These are phyloP conservation scores for Phoenix dactylifera DNA, from an alignment of 176 grass and related monocot species.

Conservation along the genomic window DNA sequence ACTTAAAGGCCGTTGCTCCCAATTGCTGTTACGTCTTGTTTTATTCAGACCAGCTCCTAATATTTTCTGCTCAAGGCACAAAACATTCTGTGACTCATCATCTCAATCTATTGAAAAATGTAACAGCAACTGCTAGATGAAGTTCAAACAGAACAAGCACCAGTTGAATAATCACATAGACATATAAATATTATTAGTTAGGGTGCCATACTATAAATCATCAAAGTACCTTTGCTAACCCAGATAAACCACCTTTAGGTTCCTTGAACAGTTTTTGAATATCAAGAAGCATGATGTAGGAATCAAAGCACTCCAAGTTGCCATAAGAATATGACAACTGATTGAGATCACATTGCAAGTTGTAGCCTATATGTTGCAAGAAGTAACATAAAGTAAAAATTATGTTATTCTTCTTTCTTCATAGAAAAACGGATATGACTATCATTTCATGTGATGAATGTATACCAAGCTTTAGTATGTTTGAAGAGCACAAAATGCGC, in stretches of 20 bases:
- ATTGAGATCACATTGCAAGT: conserved; percentile 83
- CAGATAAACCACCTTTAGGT: conserved; percentile 73
- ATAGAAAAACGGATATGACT: conserved; percentile 1
- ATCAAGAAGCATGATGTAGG: conserved; percentile 93
- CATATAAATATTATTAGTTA: no score
- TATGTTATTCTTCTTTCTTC: conserved; percentile 5
- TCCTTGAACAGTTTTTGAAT: conserved; percentile 92
- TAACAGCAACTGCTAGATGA: no score
- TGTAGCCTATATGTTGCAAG: conserved; percentile 47
- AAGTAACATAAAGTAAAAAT: conserved; percentile 2
- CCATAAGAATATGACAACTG: conserved; percentile 80
- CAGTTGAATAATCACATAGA: no score
- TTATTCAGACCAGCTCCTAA: conserved; percentile 91
- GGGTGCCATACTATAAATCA: background rate
- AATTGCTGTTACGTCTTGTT: conserved; percentile 72
- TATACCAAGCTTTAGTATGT: conserved; percentile 89
- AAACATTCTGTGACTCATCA: background rate
- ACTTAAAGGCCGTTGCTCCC: conserved; percentile 79
- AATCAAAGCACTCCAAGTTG: conserved; percentile 76
- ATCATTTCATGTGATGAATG: background rate
- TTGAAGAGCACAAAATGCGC: conserved; percentile 82
- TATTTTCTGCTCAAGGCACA: conserved; percentile 40
- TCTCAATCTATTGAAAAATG: background rate
- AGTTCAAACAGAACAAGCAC: no score
- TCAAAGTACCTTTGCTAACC: conserved; percentile 58